Base-by-base conservation (phyloP, 2,329 filamentous ascomycete genomes). In the Ceratocystis alfenasii region DNA sequence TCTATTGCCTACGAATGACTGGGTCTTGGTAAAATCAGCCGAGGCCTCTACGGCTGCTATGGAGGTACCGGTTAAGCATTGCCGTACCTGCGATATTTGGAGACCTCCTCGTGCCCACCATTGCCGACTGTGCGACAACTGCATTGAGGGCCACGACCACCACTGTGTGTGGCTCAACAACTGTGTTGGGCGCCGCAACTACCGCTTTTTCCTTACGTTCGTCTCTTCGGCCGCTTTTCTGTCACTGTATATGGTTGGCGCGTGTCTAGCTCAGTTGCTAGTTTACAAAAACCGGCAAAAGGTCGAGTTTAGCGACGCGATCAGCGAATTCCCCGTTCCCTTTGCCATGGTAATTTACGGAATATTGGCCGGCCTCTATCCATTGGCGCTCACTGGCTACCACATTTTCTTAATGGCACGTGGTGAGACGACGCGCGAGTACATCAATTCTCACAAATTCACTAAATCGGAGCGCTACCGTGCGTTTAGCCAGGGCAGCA, bases 161-260 rank as follows among this genome's bases (percentile, higher is more conserved):
- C 94, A 99, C 76, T 99, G 94, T 72, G 92, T 97, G 17, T 99
- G 94, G 94, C 83, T 99, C 69, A 99, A 99, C 77, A 99, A 99
- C 75, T 99, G 94, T 70, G 88, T 99, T 62, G 94, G 94, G 55
- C 87, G 93, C 70, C 89, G 94, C 71, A 99, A 99, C 77, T 99
- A 99, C 77, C 90, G 94, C 69, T 97, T 93, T 75, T 99, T 99
- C 76, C 96, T 97, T 74, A 83, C 88, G 10, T 99, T 96, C 75
- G 86, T 99, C 69, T 85, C 84, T 65, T 85, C 87, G 15, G 85
- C 84, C n/a, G 90, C 90, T 0, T 70, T 96, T 44, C 80, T 96
- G 20, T 83, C 87, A 0, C 73, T 91, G 17, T 93, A 89, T 71
- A 81, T 97, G 59, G 78, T 94, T 36, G 89, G 81, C 22, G 86